Evolutionary conservation across 345 rosid species (phyloP).

Genomic region (Mangifera indica): DNA sequence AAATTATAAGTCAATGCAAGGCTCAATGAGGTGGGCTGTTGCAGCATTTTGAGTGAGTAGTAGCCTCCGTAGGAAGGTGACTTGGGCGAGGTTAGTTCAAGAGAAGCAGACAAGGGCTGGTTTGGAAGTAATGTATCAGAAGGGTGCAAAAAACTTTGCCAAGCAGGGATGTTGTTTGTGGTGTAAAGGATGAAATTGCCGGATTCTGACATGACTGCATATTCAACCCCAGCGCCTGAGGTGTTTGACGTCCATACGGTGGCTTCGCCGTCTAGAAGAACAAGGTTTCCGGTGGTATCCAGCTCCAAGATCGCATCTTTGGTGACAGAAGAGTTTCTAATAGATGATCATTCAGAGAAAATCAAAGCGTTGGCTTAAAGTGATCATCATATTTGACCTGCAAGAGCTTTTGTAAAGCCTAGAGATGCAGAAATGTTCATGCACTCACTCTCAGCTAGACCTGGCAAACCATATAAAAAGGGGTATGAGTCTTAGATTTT

Average conservation of each 20-base stretch:
- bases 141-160: slow-evolving; percentile 87
- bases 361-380: slow-evolving; percentile 24
- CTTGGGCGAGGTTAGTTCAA: slow-evolving; percentile 57
- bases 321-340: slow-evolving; percentile 80
- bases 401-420: slow-evolving; percentile 39
- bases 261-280: slow-evolving; percentile 50
- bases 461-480: too few relatives aligned
- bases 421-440: slow-evolving; percentile 16
- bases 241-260: slow-evolving; percentile 78
- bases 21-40: slow-evolving; percentile 78
- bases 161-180: slow-evolving; percentile 34
- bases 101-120: slow-evolving; percentile 71
- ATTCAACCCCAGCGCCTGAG: slow-evolving; percentile 44
- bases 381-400: slow-evolving; percentile 31
- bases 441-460: too few relatives aligned
- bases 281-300: slow-evolving; percentile 66
- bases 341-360: slow-evolving; percentile 48
- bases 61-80: slow-evolving; percentile 52
- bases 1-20: slow-evolving; percentile 73
- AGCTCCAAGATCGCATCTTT: slow-evolving; percentile 69
- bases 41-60: slow-evolving; percentile 81
- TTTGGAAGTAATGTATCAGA: slow-evolving; percentile 83
- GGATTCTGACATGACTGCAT: slow-evolving; percentile 67
- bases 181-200: slow-evolving; percentile 75
- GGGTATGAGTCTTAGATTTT: too few relatives aligned